These are phyloP conservation scores for Verticillium longisporum DNA, from an alignment of 2,329 filamentous ascomycete genomes.

Conservation along the genomic window DNA sequence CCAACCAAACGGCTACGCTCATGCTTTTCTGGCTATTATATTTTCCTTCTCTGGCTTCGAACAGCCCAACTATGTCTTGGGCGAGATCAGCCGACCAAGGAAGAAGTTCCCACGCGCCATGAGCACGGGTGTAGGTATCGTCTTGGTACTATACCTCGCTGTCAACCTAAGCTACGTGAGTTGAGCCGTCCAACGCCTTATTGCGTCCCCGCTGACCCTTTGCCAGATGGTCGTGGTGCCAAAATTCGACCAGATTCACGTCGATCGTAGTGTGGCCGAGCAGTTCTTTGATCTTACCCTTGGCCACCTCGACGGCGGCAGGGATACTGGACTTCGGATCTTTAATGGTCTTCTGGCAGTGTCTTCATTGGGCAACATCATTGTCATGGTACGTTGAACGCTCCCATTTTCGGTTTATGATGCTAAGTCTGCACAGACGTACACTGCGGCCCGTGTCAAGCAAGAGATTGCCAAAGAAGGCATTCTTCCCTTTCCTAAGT, in stretches of 20 bases:
- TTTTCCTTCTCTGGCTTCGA: conserved; percentile 30
- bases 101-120: conserved; percentile 25
- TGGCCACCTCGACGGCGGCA: conserved; percentile 18
- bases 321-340: conserved; percentile 22
- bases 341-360: conserved; percentile 45
- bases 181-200: conserved; percentile 15
- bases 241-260: conserved; percentile 12
- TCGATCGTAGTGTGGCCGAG: conserved; percentile 18
- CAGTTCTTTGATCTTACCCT: conserved; percentile 26
- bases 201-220: conserved; percentile 22
- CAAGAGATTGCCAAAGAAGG: conserved; percentile 56
- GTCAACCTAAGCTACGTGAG: conserved; percentile 29
- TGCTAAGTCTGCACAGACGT: conserved; percentile 27
- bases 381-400: conserved; percentile 32
- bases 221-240: conserved; percentile 33
- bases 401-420: neutral
- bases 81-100: conserved; percentile 22
- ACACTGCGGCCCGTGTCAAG: conserved; percentile 47
- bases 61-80: conserved; percentile 28
- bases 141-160: conserved; percentile 25
- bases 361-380: conserved; percentile 48
- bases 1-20: conserved; percentile 23
- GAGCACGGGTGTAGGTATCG: conserved; percentile 19
- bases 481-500: conserved; percentile 41
- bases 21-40: conserved; percentile 36